A percentile compares a stretch with the other conserved stretches of the same genome.
These are phyloP conservation scores for Cadophora sp. DNA, from an alignment of 2,329 filamentous ascomycete genomes.

Conservation along the genomic window DNA sequence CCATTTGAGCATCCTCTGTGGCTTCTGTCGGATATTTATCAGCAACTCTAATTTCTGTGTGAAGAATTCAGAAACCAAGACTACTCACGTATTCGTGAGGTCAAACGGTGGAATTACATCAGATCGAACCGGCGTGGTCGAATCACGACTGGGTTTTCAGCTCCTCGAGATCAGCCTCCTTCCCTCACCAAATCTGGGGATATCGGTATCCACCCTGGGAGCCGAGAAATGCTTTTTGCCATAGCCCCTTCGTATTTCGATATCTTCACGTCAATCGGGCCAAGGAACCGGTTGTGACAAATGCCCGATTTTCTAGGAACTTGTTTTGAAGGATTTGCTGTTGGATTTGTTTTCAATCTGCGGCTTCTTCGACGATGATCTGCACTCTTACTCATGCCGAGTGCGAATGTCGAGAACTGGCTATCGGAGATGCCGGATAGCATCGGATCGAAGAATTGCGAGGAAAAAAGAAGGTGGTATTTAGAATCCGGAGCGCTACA, in stretches of 20 bases:
- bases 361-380: not conserved
- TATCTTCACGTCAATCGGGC: not conserved
- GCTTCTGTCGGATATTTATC: conserved; percentile 17
- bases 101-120: not conserved
- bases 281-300: conserved; percentile 8
- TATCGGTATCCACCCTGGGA: not conserved
- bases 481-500: no score
- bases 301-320: not conserved
- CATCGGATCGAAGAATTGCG: not conserved
- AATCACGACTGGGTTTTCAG: conserved; percentile 3
- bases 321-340: not conserved
- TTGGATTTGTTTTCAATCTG: not conserved
- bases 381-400: conserved; percentile 1
- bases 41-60: conserved; percentile 5
- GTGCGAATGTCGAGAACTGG: not conserved
- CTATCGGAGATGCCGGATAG: not conserved
- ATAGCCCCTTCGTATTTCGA: conserved; percentile 14
- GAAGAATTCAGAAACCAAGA: not conserved
- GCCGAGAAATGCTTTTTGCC: not conserved
- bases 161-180: not conserved
- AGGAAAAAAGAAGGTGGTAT: not conserved
- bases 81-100: not conserved
- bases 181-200: not conserved
- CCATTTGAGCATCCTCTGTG: not conserved
- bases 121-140: not conserved